Percentiles rank a stretch among this genome's conserved stretches.
Evolutionary conservation across 2,329 filamentous ascomycete species (phyloP).

Genomic region (Cordyceps sp.): DNA sequence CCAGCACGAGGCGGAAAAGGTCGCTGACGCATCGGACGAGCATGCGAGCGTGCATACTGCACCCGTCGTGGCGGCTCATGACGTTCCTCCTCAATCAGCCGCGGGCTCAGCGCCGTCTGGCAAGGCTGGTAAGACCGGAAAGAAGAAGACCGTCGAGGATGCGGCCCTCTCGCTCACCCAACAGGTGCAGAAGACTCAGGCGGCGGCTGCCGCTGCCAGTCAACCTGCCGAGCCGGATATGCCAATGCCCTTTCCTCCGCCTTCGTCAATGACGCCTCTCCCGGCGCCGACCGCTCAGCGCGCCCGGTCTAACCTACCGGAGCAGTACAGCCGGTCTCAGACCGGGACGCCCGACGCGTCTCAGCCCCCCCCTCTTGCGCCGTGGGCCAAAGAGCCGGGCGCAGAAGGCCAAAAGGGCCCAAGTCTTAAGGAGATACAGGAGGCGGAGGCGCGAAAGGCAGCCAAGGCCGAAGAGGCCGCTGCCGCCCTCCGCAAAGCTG

Average conservation of each 20-base stretch:
- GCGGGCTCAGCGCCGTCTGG: background rate
- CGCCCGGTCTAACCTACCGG: conserved; percentile 67
- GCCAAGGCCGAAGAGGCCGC: conserved; percentile 76
- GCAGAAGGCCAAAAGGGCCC: conserved; percentile 60
- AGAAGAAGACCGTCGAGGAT: conserved; percentile 17
- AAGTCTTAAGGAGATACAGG: conserved; percentile 91
- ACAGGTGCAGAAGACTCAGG: conserved; percentile 63
- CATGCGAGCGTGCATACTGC: too few relatives aligned
- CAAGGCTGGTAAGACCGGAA: conserved; percentile 2
- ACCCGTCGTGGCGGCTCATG: too few relatives aligned
- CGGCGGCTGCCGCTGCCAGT: conserved; percentile 22
- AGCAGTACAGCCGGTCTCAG: conserved; percentile 53
- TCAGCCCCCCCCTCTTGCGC: conserved; percentile 60
- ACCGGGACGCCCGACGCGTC: conserved; percentile 55
- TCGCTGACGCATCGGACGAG: background rate
- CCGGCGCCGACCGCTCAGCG: conserved; percentile 82
- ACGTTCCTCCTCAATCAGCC: background rate
- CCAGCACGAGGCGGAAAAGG: conserved; percentile 44
- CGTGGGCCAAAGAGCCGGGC: conserved; percentile 83
- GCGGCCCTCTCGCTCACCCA: conserved; percentile 53
- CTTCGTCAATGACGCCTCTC: conserved; percentile 63
- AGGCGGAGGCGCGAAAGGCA: conserved; percentile 82
- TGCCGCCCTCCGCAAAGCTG: conserved; percentile 57
- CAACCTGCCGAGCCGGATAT: conserved; percentile 42
- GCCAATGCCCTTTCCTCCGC: conserved; percentile 59